Evolutionary conservation across 768 basidiomycete species (phyloP), one percentile per base, ranked within the genome.

Genomic region (Suillus tomentosus): DNA sequence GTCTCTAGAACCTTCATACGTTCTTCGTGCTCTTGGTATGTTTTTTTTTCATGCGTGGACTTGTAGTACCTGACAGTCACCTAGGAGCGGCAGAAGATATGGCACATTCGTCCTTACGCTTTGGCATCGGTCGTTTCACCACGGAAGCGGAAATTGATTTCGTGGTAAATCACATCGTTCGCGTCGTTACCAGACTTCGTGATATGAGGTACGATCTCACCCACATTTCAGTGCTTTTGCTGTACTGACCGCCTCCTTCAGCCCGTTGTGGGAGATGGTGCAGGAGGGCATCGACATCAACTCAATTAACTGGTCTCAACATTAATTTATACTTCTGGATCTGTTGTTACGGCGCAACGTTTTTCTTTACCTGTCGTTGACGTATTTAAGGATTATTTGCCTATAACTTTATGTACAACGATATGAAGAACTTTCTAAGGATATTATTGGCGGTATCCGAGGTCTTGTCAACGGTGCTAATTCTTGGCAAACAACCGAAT

Each of bases 251-350:
- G 31, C 57, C 55, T 45, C 27, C 34, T 59, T 1, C 66, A 94
- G 94, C 72, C 97, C 97, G 40, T 78, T 99, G 61, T 99, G 96
- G 96, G 97, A 99, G 80, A 98, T 99, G 96, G 96, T 99, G 17
- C 95, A 97, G 78, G 97, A 99, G 74, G 96, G 96, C 50, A 96
- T 99, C 65, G 97, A 99, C 76, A 86, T 99, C 69, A 95, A 88
- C 73, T 84, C 91, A 19, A 99, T 99, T 74, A 86, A 98, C 78
- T 98, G 96, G 96, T 91, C 92, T 54, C 92, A 82, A 63, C 82
- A 84, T 68, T 84, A 76, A 79, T 60, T 57, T 64, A 60, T 62
- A 56, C 15, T 57, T 31, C 60, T 31, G 60, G n/a, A 61, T 24
- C 11, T 19, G 13, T 60, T 10, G 19, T 53, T 2, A 10, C 6